These are phyloP conservation scores for Tuber microsphaerosporum DNA, from an alignment of 495 filamentous ascomycete species.

Conservation along the genomic window DNA sequence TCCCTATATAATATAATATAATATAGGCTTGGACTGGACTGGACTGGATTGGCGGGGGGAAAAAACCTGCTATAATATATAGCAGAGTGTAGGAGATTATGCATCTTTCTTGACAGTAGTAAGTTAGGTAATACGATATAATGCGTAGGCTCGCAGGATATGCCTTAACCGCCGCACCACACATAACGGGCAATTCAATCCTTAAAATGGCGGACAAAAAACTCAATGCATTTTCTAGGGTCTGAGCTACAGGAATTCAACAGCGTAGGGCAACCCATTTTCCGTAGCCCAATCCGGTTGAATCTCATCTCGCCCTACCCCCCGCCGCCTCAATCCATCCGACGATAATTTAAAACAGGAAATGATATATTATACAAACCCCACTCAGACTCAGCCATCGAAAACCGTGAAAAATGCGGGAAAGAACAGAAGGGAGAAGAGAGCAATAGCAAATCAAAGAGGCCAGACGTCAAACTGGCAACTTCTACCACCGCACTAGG, in stretches of 20 bases:
- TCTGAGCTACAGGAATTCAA: neutral
- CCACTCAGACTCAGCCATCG: neutral
- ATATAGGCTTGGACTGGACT: too few species aligned
- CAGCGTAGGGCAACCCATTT: neutral
- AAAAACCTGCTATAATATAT: too few species aligned
- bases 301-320: neutral
- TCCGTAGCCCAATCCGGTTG: neutral
- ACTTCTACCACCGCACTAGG: neutral
- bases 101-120: too few species aligned
- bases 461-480: neutral
- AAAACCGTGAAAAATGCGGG: neutral
- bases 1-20: too few species aligned
- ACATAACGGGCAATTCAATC: neutral
- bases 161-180: too few species aligned
- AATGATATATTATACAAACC: neutral
- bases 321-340: neutral
- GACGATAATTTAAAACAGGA: neutral
- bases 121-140: too few species aligned
- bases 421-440: neutral
- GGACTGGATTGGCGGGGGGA: too few species aligned
- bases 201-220: neutral
- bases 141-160: too few species aligned
- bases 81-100: too few species aligned
- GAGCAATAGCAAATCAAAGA: neutral
- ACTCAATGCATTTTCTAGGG: neutral